Evolutionary conservation across 2,329 filamentous ascomycete species (phyloP), one percentile per base, ranked within the genome.

Genomic region (Dactylellina haptotyla): DNA sequence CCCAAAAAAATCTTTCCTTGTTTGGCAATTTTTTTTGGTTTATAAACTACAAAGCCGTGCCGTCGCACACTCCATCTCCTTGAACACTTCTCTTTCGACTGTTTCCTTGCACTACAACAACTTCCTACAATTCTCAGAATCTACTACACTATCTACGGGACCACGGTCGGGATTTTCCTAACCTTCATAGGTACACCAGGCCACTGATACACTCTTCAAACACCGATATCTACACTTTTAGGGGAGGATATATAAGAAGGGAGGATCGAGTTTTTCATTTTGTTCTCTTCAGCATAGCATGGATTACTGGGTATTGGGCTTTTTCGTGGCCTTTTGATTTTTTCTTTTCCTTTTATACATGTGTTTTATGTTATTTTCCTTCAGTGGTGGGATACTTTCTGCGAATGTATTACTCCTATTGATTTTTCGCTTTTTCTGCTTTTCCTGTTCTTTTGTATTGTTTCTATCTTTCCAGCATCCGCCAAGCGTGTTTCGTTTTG

Each of bases 321-420:
- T 37, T 48, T 58, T 69, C 59, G 16, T 69, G 66, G 23, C 30
- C 25, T 37, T 65, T 46, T 66, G 34, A 16, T 43, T 50, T 46
- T 54, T 58, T 41, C 23, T 32, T 50, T 30, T 30, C 50, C 30
- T 34, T 58, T 39, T 59, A 25, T 25, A 41, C 28, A 50, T 46
- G 23, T 67, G 45, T 25, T 59, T 66, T 51, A 50, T 16, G 56
- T 57, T 46, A 18, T 43, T 56, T 48, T 51, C 16, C 32, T 61
- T 59, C 51, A 34, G 23, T 54, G 62, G 57, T 59, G 56, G 53
- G 25, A 67, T 65, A 67, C 70, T 69, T 54, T 73, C 69, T 67
- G 70, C 28, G 64, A 69, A 64, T 58, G 62, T 75, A 75, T 75
- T 67, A 63, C 70, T 66, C 45, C 69, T 67, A 41, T 37, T 56